Evolutionary conservation across 2,329 filamentous ascomycete genomes (phyloP).

Genomic region (Dichotomopilus funicola): DNA sequence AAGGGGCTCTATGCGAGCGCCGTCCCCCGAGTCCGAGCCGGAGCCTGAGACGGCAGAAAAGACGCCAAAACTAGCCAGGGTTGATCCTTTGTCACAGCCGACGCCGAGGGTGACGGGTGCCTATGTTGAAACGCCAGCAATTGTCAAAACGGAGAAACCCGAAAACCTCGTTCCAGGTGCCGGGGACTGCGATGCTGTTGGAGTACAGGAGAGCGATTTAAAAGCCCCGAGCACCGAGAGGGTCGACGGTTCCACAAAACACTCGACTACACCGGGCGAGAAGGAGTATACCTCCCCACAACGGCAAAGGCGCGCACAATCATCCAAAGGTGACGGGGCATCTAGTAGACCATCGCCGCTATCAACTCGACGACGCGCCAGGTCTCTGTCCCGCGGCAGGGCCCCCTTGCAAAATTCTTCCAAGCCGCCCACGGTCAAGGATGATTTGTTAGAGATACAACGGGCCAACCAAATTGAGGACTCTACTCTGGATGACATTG

Average conservation of each 20-base stretch:
- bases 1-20: constrained; percentile 45
- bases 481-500: constrained; percentile 53
- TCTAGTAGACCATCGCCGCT: constrained; percentile 14
- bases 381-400: constrained; percentile 36
- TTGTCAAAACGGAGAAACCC: constrained; percentile 35
- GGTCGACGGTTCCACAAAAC: neutral
- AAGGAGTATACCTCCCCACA: constrained; percentile 4
- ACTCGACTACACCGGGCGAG: constrained; percentile 8
- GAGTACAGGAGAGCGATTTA: neutral
- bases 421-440: constrained; percentile 47
- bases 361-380: constrained; percentile 21
- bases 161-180: constrained; percentile 4
- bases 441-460: constrained; percentile 49
- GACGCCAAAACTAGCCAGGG: constrained; percentile 42
- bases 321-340: constrained; percentile 16
- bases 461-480: constrained; percentile 50
- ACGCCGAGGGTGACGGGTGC: constrained; percentile 51
- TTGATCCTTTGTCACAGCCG: constrained; percentile 42
- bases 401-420: constrained; percentile 48
- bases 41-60: constrained; percentile 34
- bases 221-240: neutral
- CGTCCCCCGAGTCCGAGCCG: constrained; percentile 39
- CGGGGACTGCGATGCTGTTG: constrained; percentile 13
- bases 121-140: constrained; percentile 51
- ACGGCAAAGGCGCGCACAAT: constrained; percentile 17